Percentiles rank a stretch among this genome's conserved stretches.
Evolutionary conservation across 2,329 filamentous ascomycete genomes (phyloP).

Genomic region (Macroventuria anomochaeta): DNA sequence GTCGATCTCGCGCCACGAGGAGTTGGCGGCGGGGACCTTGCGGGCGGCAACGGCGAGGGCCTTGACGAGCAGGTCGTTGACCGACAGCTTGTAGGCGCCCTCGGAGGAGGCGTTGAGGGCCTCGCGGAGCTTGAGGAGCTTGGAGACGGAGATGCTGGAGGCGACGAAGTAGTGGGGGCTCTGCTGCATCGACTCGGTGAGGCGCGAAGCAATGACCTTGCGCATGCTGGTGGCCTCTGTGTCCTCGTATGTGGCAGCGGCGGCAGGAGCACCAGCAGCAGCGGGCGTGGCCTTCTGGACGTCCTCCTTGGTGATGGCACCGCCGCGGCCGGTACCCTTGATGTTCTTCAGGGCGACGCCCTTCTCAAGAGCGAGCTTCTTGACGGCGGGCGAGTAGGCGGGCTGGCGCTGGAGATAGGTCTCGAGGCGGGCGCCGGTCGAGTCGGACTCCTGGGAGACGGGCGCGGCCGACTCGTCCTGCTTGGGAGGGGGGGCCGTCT

Average conservation of each 20-base stretch:
- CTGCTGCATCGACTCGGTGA: conserved; percentile 85
- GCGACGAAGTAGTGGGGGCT: conserved; percentile 99
- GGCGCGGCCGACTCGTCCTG: conserved; percentile 57
- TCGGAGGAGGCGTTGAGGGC: conserved; percentile 88
- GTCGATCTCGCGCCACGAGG: conserved; percentile 83
- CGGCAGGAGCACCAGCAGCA: conserved; percentile 57
- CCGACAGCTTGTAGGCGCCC: conserved; percentile 98
- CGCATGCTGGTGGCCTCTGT: conserved; percentile 89
- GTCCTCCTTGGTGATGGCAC: conserved; percentile 89
- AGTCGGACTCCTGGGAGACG: conserved; percentile 72
- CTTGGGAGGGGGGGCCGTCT: conserved; percentile 63
- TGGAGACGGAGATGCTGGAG: conserved; percentile 86
- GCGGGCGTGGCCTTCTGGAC: conserved; percentile 82
- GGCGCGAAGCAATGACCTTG: conserved; percentile 93
- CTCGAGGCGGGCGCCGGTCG: conserved; percentile 78
- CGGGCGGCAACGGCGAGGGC: conserved; percentile 85
- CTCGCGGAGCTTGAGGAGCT: conserved; percentile 94
- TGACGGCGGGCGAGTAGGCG: conserved; percentile 73
- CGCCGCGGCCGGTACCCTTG: conserved; percentile 86
- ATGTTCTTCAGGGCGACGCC: conserved; percentile 76
- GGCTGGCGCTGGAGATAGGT: conserved; percentile 83
- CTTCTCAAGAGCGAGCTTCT: conserved; percentile 84
- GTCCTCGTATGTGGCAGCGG: conserved; percentile 78
- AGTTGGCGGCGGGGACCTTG: conserved; percentile 96
- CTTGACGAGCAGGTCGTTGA: conserved; percentile 99